Base-by-base conservation (phyloP, 768 basidiomycete species). In the Hygrophorus pudorinus region DNA sequence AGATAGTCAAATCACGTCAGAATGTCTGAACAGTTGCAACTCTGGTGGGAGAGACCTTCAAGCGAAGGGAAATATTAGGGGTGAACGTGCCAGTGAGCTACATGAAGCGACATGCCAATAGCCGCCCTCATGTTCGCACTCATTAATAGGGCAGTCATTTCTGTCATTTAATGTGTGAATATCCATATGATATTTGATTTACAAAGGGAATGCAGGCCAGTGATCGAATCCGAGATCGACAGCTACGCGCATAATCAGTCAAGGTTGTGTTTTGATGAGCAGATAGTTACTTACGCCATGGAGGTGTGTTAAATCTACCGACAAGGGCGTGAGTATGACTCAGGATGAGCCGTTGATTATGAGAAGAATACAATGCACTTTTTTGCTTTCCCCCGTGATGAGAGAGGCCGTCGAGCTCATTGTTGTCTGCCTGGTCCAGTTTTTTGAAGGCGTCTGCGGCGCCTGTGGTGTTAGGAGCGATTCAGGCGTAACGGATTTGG, bases 401-500 rank as follows among this genome's bases (percentile, higher is more conserved):
- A 32, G 79, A 75, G 28, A 80, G 69, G 13, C 63, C 65, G 53
- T 85, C 81, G 14, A 85, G 68, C 40, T 56, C 55, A 46, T 65
- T 69, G 48, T 84, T 61, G 48, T 85, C 83, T 46, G 62, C 65
- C 29, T 65, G 47, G 14, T 65, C 64, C 20, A 84, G 60, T 51
- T 68, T 73, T 39, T 62, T 59, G 32, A 61, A 55, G 2, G 74
- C 78, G 20, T 56, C 55, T 17, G 76, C 38, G 13, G 78, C 61
- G 20, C 81, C 81, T 9, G 57, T 61, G 41, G 78, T 55, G 58
- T 83, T 84, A 2, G 72, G 61, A 14, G 68, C 63, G 58, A 90
- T 85, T 43, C 87, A 21, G 76, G 73, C 1, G 74, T 90, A 30
- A 90, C 81, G 5, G 84, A 86, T 63, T 89, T 90, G 1, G 88